A percentile compares a stretch with the other conserved stretches of the same genome.
Conservation (phyloP, 192 early-diverging fungal genomes). For the Oehlia diaphana region DNA sequence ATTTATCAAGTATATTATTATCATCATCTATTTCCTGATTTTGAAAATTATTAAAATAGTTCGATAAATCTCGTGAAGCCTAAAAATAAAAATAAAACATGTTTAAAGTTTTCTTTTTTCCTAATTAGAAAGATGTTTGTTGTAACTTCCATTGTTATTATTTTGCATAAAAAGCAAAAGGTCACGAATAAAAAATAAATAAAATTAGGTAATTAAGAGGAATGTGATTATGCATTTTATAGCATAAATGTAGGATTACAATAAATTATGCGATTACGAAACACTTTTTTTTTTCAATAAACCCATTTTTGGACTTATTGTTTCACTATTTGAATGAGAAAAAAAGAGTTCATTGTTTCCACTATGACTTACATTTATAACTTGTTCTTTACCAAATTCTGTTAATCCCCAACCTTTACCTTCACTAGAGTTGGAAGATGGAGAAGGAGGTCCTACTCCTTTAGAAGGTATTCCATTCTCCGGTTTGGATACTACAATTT, state of each 20-base stretch:
- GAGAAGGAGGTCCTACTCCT: conserved; percentile 37
- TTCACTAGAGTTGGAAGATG: not conserved
- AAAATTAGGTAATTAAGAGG: too few relatives aligned
- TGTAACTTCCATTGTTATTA: not conserved
- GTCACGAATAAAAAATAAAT: too few relatives aligned
- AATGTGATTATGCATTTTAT: too few relatives aligned
- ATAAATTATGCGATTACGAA: too few relatives aligned
- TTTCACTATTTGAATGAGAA: too few relatives aligned
- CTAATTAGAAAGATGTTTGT: not conserved
- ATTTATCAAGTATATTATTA: too few relatives aligned
- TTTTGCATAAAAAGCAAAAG: not conserved
- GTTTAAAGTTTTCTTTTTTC: not conserved
- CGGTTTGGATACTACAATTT: conserved; percentile 44
- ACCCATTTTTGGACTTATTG: not conserved
- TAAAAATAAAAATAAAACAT: not conserved
- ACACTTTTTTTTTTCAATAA: not conserved
- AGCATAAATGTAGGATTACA: too few relatives aligned
- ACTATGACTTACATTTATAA: conserved; percentile 33
- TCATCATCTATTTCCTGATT: not conserved
- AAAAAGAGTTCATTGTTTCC: not conserved
- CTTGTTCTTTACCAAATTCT: conserved; percentile 43
- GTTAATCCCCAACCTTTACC: conserved; percentile 42
- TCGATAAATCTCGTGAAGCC: not conserved
- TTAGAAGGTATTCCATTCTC: conserved; percentile 44
- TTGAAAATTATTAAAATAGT: not conserved